Evolutionary conservation across 768 basidiomycete genomes (phyloP), one percentile per base, ranked within the genome.

Genomic region (Boletus tomentosulus): DNA sequence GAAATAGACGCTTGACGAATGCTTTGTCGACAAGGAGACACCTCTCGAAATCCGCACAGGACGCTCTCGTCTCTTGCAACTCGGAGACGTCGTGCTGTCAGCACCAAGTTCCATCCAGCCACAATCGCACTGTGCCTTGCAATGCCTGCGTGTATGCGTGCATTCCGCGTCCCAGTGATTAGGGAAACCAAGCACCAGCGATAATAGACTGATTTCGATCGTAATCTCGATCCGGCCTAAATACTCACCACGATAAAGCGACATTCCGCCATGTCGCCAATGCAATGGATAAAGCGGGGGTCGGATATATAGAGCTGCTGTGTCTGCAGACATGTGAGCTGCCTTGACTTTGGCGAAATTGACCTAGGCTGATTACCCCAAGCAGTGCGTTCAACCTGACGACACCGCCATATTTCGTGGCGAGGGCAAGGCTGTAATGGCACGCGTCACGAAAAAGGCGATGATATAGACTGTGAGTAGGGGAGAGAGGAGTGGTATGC

Each of bases 1-100:
- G 16, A 7, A 38, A 38, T 11, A 38, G 71, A 13, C 62, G 64
- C 52, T 75, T 71, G 1, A 93, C 86, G 51, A 85, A 84, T 1
- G 66, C 75, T 60, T 89, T 85, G 42, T 80, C 75, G 3, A 87
- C 63, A 12, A 82, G 63, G 27, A 85, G 66, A 45, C 68, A 68
- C 27, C 68, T 38, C n/a, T 38, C n/a, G 1, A 16, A 16, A 12
- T n/a, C 6, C 16, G n/a, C 37, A n/a, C 83, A 84, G 25, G 74
- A 62, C 0, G 67, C 55, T 38, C 71, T 70, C 2, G 89, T 89
- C 59, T 83, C 82, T 44, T 80, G 66, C 6, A 93, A 73, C 54
- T 83, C 79, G 3, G 75, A 72, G 64, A 33, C 89, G 73, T 16
- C 89, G 74, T 16, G 37, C 37, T 4, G 37, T 38, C 37, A 38